phyloP scores from a whole-genome alignment of 2,329 filamentous ascomycete species.

The Paraphaeosphaeria minitans region DNA sequence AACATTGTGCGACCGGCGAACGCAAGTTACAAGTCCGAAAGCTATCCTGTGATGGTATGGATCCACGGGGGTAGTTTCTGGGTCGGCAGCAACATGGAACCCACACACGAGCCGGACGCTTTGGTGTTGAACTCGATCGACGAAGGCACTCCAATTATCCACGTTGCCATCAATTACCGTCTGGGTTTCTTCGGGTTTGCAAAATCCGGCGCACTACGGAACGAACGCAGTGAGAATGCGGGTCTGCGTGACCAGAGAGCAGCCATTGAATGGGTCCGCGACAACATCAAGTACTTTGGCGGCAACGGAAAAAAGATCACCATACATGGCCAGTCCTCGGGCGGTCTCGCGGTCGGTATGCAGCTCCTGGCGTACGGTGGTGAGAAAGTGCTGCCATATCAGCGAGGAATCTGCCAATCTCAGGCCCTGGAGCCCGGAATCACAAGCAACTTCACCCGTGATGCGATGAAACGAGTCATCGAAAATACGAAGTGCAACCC shows the following conservation, averaged over 20 bases:
- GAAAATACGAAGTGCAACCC: conserved; percentile 53
- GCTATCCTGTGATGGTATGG: conserved; percentile 64
- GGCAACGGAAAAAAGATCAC: conserved; percentile 37
- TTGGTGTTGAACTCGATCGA: conserved; percentile 54
- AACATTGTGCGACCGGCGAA: conserved; percentile 62
- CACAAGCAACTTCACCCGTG: conserved; percentile 53
- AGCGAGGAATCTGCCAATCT: conserved; percentile 48
- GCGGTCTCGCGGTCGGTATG: conserved; percentile 37
- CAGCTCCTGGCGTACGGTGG: conserved; percentile 44
- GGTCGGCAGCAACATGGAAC: conserved; percentile 39
- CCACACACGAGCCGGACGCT: conserved; percentile 51
- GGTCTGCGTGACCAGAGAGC: conserved; percentile 48
- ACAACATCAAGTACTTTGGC: conserved; percentile 44
- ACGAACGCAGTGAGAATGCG: conserved; percentile 44
- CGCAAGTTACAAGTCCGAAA: conserved; percentile 30
- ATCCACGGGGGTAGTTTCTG: conserved; percentile 55
- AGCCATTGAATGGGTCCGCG: conserved; percentile 48
- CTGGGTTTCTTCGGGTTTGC: conserved; percentile 49
- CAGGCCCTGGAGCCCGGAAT: conserved; percentile 59
- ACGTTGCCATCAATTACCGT: conserved; percentile 45
- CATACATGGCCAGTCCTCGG: conserved; percentile 45
- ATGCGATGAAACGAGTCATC: conserved; percentile 54
- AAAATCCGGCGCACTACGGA: conserved; percentile 37
- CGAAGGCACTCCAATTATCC: conserved; percentile 49
- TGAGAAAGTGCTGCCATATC: conserved; percentile 34